These are phyloP conservation scores for Citrus inodora DNA, from an alignment of 345 rosid species.

Conservation along the genomic window DNA sequence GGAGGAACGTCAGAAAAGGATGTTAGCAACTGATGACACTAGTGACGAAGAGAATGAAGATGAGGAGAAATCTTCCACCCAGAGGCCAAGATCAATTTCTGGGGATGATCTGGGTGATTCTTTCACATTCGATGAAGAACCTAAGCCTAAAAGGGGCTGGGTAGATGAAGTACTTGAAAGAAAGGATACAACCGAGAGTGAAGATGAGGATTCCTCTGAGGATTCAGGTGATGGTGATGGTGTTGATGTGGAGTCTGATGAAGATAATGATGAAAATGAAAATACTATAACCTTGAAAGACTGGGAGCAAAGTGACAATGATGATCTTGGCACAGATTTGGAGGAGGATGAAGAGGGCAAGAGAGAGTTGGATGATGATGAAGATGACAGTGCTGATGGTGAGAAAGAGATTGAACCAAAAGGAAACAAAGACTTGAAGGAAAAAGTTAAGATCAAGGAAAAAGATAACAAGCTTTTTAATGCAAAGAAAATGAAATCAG, in stretches of 20 bases:
- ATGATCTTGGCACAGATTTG: constrained; percentile 51
- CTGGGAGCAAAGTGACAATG: constrained; percentile 95
- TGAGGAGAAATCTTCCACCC: constrained; percentile 32
- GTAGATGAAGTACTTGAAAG: constrained; percentile 80
- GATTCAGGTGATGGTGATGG: constrained; percentile 43
- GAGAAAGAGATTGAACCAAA: constrained; percentile 27
- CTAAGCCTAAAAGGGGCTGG: constrained; percentile 62
- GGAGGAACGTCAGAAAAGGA: constrained; percentile 85
- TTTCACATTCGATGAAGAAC: constrained; percentile 60
- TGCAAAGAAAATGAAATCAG: constrained; percentile 24
- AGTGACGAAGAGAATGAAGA: constrained; percentile 75
- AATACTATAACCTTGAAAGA: constrained; percentile 46
- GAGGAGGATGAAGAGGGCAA: constrained; percentile 46
- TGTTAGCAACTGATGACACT: constrained; percentile 64
- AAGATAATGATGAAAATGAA: constrained; percentile 27
- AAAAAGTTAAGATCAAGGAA: constrained; percentile 24
- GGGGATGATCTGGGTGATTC: constrained; percentile 97
- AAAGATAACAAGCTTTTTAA: constrained; percentile 9
- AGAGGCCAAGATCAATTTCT: constrained; percentile 45
- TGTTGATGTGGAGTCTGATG: constrained; percentile 50
- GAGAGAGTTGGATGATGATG: constrained; percentile 14
- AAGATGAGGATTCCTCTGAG: constrained; percentile 55
- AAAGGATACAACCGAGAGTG: constrained; percentile 49
- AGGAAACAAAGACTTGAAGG: constrained; percentile 34
- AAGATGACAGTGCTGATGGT: constrained; percentile 25